Base-by-base conservation (phyloP, 768 basidiomycete genomes). In the Suillus plorans region DNA sequence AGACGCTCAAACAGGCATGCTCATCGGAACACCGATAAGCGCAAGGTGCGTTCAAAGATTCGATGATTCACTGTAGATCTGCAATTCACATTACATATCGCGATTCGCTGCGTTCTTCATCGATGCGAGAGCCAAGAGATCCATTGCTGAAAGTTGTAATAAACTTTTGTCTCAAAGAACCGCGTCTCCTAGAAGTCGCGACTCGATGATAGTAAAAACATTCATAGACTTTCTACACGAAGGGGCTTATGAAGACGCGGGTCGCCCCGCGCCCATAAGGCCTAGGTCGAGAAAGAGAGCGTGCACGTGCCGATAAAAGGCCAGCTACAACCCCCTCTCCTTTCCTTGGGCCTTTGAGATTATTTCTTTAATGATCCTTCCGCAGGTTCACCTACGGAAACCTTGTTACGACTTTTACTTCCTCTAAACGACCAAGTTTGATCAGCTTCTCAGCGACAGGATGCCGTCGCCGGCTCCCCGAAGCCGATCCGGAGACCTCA, bases 341-440 rank as follows among this genome's bases (percentile, higher is more conserved):
- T 25, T 25, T 25, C 25, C 25, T 2, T 2, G 2, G 25, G 25
- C 25, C 25, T 2, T 25, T 2, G 25, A 25, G 25, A 25, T 25
- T 25, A 69, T 73, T 80, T 83, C 81, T 66, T 70, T 84, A 86
- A 86, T 87, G 85, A 88, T 87, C 86, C 87, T 86, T 89, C 86
- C 82, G 84, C 86, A 89, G 87, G 85, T 89, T 89, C 87, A 89
- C 87, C 86, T 88, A 87, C 83, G 84, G 86, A 88, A 87, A 88
- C 86, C 85, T 87, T 87, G 85, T 88, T 86, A 88, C 82, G 84
- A 87, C 86, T 88, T 89, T 87, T 89, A 87, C 87, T 88, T 89
- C 88, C 87, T 88, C 87, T 87, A 89, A 88, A 88, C 85, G 84
- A 88, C 86, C 87, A 87, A 87, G 87, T 88, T 88, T 85, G 85